Evolutionary conservation across 2,329 filamentous ascomycete genomes (phyloP).

Genomic region (Penicillium sp.): DNA sequence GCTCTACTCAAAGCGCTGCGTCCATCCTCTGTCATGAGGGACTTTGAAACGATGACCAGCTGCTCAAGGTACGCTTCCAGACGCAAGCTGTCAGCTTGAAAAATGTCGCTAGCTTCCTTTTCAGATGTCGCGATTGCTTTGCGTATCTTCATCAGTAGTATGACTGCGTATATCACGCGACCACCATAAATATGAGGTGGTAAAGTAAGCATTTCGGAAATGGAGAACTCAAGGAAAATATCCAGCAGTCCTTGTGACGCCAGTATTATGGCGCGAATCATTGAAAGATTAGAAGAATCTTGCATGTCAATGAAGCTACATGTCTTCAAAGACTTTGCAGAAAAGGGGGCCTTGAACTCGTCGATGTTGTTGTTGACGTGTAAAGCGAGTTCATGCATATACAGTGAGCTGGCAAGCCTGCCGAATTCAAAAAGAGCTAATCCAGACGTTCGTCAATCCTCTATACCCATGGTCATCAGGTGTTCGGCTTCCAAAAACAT

Average conservation of each 20-base stretch:
- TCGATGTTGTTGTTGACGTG: not conserved
- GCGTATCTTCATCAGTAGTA: conserved; percentile 9
- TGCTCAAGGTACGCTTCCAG: not conserved
- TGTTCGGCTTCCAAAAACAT: not conserved
- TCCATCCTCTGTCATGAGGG: not conserved
- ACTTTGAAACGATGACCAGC: not conserved
- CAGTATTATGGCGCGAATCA: not conserved
- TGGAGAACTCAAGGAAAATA: conserved; percentile 5
- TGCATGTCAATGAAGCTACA: not conserved
- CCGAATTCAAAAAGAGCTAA: not conserved
- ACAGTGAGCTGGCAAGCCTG: not conserved
- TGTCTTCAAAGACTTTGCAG: not conserved
- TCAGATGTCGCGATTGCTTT: conserved; percentile 1
- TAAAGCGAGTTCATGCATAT: not conserved
- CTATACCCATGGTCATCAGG: not conserved
- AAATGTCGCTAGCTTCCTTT: not conserved
- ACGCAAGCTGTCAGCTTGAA: not conserved
- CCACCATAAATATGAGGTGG: conserved; percentile 14
- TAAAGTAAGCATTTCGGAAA: conserved; percentile 11
- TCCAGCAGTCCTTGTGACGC: conserved; percentile 3
- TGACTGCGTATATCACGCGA: conserved; percentile 12
- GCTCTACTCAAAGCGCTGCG: not conserved
- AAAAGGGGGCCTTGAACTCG: not conserved
- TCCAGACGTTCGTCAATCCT: not conserved
- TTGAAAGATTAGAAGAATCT: not conserved